phyloP scores from a whole-genome alignment of 2,329 filamentous ascomycete species.

The Epichloe gansuensis region DNA sequence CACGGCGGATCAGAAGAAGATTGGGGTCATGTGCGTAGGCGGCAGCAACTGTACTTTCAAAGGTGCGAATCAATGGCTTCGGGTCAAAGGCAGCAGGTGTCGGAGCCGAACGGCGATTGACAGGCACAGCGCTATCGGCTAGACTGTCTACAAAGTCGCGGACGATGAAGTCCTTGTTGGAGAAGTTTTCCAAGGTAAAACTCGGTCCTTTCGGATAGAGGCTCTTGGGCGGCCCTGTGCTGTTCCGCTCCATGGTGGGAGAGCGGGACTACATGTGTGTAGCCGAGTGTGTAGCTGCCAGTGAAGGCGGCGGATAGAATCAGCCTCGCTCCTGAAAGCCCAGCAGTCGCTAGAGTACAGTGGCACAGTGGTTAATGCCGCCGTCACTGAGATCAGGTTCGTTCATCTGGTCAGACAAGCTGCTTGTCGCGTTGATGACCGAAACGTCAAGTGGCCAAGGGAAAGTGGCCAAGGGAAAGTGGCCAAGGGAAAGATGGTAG shows the following conservation, averaged over 20 bases:
- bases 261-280: slow-evolving; percentile 20
- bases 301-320: neutral
- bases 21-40: no score
- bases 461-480: neutral
- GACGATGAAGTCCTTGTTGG: slow-evolving; percentile 87
- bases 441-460: neutral
- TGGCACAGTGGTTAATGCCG: neutral
- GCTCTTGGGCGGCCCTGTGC: slow-evolving; percentile 39
- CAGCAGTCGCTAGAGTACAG: neutral
- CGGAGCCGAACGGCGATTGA: slow-evolving; percentile 63
- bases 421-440: neutral
- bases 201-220: slow-evolving; percentile 67
- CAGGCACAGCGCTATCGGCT: slow-evolving; percentile 71
- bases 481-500: no score
- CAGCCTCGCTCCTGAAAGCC: neutral
- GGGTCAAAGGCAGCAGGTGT: slow-evolving; percentile 66
- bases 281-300: slow-evolving; percentile 7
- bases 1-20: neutral
- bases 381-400: neutral
- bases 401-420: neutral
- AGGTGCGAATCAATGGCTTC: slow-evolving; percentile 90
- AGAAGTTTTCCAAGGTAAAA: slow-evolving; percentile 82
- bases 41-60: slow-evolving; percentile 49
- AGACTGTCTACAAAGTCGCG: slow-evolving; percentile 94
- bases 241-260: slow-evolving; percentile 29